Conservation (phyloP, 148 eudicot species). For the Silene latifolia region DNA sequence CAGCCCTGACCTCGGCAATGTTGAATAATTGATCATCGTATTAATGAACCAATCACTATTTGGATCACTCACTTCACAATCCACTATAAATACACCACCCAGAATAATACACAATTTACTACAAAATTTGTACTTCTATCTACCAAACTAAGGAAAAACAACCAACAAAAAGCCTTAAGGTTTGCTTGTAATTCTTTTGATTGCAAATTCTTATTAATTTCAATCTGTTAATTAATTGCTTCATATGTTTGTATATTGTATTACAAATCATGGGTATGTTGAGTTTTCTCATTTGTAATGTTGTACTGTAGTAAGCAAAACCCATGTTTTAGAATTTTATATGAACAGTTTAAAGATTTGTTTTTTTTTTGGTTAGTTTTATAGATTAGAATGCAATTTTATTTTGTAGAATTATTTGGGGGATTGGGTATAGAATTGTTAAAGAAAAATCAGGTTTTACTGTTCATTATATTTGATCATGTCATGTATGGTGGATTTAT, state of each 20-base stretch:
- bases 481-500: background rate
- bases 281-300: background rate
- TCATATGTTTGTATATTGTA: background rate
- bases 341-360: background rate
- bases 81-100: background rate
- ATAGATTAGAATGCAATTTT: background rate
- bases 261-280: background rate
- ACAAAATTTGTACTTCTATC: background rate
- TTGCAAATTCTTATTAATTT: background rate
- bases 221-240: background rate
- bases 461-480: background rate
- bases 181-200: background rate
- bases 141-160: background rate
- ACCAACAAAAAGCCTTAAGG: background rate
- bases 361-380: background rate
- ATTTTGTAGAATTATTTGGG: background rate
- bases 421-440: too few relatives aligned
- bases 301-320: background rate
- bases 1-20: background rate
- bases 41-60: background rate
- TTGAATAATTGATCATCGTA: background rate
- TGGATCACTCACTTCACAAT: background rate
- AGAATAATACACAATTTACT: background rate
- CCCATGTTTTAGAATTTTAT: background rate
- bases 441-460: too few relatives aligned